Conservation (phyloP, 1,284 basidiomycete genomes). For the Mycena citricolor region DNA sequence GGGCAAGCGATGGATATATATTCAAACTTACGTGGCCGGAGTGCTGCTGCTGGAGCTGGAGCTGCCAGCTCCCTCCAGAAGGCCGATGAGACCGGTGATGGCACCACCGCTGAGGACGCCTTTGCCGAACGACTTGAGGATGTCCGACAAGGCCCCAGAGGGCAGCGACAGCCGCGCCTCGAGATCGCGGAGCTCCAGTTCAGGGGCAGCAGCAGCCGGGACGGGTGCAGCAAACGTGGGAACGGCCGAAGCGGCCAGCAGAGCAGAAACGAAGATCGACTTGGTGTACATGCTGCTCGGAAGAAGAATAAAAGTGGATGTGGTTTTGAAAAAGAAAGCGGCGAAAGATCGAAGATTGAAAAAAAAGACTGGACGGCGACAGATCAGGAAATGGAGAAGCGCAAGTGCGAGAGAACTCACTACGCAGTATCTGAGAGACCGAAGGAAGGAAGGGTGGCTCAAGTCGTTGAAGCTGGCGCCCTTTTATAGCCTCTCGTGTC, state of each 20-base stretch:
- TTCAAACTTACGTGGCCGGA: slow-evolving; percentile 7
- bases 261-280: slow-evolving; percentile 10
- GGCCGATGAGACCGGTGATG: slow-evolving; percentile 8
- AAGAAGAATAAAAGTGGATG: no score
- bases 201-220: no score
- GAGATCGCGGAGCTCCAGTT: no score
- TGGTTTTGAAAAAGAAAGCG: slow-evolving; percentile 1
- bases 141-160: slow-evolving; percentile 9
- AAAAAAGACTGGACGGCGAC: no score
- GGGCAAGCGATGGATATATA: background rate
- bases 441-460: no score
- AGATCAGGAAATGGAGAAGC: no score
- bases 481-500: no score
- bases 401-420: no score
- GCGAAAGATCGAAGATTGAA: background rate
- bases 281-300: slow-evolving; percentile 19
- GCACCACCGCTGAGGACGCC: slow-evolving; percentile 15
- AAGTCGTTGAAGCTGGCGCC: no score
- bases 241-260: slow-evolving; percentile 5
- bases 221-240: slow-evolving; percentile 12
- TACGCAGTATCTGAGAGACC: no score
- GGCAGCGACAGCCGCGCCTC: slow-evolving; percentile 12
- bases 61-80: slow-evolving; percentile 8
- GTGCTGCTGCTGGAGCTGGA: background rate
- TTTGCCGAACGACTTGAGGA: slow-evolving; percentile 15